Percentiles rank a stretch among this genome's conserved stretches.
phyloP scores from a whole-genome alignment of 768 basidiomycete species.

The Astraeus odoratus region DNA sequence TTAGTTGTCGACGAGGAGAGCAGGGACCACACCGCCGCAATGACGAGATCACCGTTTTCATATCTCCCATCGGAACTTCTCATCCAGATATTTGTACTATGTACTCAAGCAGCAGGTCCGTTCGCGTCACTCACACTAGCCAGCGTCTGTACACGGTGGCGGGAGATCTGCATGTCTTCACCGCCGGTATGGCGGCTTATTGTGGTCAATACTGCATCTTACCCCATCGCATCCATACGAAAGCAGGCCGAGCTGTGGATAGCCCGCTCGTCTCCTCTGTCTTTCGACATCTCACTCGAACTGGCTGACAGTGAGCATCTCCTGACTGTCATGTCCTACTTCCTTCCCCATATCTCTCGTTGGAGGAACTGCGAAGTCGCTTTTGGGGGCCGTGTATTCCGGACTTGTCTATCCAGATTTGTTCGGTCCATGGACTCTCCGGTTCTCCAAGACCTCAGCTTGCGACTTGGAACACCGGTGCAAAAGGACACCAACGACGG shows the following conservation, averaged over 20 bases:
- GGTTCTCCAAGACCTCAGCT: slow-evolving; percentile 23
- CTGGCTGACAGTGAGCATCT: slow-evolving; percentile 43
- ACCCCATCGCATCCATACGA: slow-evolving; percentile 32
- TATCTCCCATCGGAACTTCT: slow-evolving; percentile 56
- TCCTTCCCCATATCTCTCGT: slow-evolving; percentile 48
- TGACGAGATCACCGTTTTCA: slow-evolving; percentile 10
- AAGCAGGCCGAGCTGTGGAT: slow-evolving; percentile 50
- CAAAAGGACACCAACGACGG: slow-evolving; percentile 5
- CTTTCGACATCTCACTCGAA: slow-evolving; percentile 48
- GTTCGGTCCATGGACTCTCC: slow-evolving; percentile 12
- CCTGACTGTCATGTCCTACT: slow-evolving; percentile 57
- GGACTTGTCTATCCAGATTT: slow-evolving; percentile 24
- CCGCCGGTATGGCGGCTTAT: slow-evolving; percentile 60
- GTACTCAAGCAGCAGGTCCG: slow-evolving; percentile 36
- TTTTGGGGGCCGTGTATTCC: slow-evolving; percentile 25
- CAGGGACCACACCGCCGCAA: not conserved
- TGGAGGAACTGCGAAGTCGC: slow-evolving; percentile 49
- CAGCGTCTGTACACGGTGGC: slow-evolving; percentile 56
- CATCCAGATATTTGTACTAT: slow-evolving; percentile 48
- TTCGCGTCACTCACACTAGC: slow-evolving; percentile 44
- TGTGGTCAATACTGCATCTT: slow-evolving; percentile 38
- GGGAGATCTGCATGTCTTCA: slow-evolving; percentile 41
- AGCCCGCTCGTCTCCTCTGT: slow-evolving; percentile 43
- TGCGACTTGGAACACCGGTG: slow-evolving; percentile 21
- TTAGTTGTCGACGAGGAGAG: not conserved